These are phyloP conservation scores for Macaranga tanarius DNA, from an alignment of 441 rosid species.

Conservation along the genomic window DNA sequence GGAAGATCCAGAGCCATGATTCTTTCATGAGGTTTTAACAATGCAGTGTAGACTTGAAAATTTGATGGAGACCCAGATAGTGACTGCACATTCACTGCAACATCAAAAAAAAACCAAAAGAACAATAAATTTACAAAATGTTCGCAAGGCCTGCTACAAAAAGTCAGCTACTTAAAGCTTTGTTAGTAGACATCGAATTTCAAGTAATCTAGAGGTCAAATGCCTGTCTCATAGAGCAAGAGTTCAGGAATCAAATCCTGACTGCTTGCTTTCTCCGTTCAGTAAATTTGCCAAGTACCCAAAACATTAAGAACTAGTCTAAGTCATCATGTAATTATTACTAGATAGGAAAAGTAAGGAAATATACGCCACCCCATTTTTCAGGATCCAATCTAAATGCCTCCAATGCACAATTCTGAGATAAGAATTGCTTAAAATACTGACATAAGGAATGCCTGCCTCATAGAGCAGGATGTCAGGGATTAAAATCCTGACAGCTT, in stretches of 20 bases:
- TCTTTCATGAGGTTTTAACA: constrained; percentile 89
- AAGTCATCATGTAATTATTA: neutral
- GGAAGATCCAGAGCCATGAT: constrained; percentile 99
- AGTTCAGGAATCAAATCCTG: too few species aligned
- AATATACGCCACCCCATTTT: constrained; percentile 84
- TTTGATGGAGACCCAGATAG: constrained; percentile 57
- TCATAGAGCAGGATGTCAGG: too few species aligned
- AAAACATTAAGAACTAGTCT: neutral
- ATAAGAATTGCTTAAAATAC: too few species aligned
- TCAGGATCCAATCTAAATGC: constrained; percentile 86
- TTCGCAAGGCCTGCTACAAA: constrained; percentile 4
- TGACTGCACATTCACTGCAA: constrained; percentile 52
- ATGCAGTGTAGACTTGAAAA: constrained; percentile 90
- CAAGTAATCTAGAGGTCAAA: too few species aligned
- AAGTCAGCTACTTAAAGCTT: neutral
- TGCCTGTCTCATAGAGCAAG: too few species aligned
- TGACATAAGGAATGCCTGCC: too few species aligned
- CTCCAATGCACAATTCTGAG: constrained; percentile 88
- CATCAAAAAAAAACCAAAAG: constrained; percentile 1
- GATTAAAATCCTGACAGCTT: too few species aligned
- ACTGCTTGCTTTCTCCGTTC: too few species aligned
- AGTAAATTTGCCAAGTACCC: too few species aligned
- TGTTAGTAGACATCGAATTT: neutral
- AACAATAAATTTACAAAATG: constrained; percentile 19
- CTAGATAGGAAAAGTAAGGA: neutral